phyloP scores from a whole-genome alignment of 108 stramenopile species.

The Nitzschia putrida region DNA sequence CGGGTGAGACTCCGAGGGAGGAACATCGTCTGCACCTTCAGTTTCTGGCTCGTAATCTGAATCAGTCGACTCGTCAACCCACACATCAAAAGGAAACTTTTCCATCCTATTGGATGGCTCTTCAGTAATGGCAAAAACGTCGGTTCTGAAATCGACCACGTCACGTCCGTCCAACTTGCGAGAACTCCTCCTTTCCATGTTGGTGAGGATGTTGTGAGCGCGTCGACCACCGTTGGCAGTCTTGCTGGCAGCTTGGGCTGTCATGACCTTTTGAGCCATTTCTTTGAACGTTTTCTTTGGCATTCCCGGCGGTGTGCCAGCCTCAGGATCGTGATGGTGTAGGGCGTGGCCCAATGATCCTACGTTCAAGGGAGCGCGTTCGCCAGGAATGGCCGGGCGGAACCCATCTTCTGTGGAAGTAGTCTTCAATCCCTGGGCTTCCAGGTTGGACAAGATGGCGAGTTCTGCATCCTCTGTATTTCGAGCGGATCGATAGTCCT shows the following conservation, averaged over 20 bases:
- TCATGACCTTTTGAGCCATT: slow-evolving; percentile 8
- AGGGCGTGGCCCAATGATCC: slow-evolving; percentile 19
- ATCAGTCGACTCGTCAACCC: not conserved
- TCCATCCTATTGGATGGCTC: not conserved
- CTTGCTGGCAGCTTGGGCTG: not conserved
- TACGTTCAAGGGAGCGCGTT: slow-evolving; percentile 22
- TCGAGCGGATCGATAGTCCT: slow-evolving; percentile 1
- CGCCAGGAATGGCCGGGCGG: slow-evolving; percentile 31
- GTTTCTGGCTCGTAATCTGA: not conserved
- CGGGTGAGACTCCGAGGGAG: not conserved
- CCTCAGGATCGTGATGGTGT: not conserved
- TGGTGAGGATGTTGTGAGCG: slow-evolving; percentile 14
- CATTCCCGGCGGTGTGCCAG: not conserved
- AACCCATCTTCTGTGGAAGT: slow-evolving; percentile 20
- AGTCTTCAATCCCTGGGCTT: slow-evolving; percentile 12
- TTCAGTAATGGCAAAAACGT: not conserved
- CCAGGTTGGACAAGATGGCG: slow-evolving; percentile 29
- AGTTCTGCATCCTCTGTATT: slow-evolving; percentile 24
- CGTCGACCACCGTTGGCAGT: slow-evolving; percentile 10
- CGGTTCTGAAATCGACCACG: not conserved
- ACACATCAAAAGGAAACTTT: slow-evolving; percentile 4
- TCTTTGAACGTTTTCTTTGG: slow-evolving; percentile 8
- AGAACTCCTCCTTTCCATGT: not conserved
- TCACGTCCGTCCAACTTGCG: not conserved
- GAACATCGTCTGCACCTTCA: not conserved